Percentiles rank a stretch among this genome's conserved stretches.
Conservation (phyloP, 352 stramenopile species). For the Phytophthora rubi region DNA sequence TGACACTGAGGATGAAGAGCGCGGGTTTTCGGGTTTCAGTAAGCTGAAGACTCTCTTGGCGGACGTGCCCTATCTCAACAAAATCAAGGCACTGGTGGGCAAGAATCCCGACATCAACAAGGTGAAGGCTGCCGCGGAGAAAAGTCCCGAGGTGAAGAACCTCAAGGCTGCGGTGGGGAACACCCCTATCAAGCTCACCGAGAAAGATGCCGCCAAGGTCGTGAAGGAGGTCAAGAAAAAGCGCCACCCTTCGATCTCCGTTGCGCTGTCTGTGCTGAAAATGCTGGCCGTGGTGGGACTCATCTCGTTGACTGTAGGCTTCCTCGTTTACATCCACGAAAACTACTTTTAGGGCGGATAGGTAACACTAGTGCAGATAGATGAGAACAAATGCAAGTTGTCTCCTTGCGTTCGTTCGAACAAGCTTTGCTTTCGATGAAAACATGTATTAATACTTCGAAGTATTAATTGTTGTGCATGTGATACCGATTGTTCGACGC, state of each 20-base stretch:
- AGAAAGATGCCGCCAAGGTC: slow-evolving; percentile 1
- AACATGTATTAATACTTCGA: no score
- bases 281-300: slow-evolving; percentile 21
- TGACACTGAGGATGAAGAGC: slow-evolving; percentile 17
- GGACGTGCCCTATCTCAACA: slow-evolving; percentile 6
- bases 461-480: no score
- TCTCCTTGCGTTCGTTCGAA: not conserved
- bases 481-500: no score
- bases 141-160: not conserved
- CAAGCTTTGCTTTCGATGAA: no score
- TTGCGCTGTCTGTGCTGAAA: slow-evolving; percentile 16
- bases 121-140: slow-evolving; percentile 2
- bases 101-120: not conserved
- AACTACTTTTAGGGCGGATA: not conserved
- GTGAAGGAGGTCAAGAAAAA: slow-evolving; percentile 22
- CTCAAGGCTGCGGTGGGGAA: not conserved
- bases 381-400: slow-evolving; percentile 7
- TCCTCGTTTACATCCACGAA: slow-evolving; percentile 26
- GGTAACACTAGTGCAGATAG: not conserved
- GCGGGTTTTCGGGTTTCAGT: slow-evolving; percentile 10
- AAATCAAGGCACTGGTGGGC: slow-evolving; percentile 10
- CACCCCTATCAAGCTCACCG: not conserved
- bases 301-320: slow-evolving; percentile 18
- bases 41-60: slow-evolving; percentile 8
- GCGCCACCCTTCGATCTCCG: slow-evolving; percentile 16